These are phyloP conservation scores for Sindora glabra DNA, from an alignment of 306 rosid genomes.

Conservation along the genomic window DNA sequence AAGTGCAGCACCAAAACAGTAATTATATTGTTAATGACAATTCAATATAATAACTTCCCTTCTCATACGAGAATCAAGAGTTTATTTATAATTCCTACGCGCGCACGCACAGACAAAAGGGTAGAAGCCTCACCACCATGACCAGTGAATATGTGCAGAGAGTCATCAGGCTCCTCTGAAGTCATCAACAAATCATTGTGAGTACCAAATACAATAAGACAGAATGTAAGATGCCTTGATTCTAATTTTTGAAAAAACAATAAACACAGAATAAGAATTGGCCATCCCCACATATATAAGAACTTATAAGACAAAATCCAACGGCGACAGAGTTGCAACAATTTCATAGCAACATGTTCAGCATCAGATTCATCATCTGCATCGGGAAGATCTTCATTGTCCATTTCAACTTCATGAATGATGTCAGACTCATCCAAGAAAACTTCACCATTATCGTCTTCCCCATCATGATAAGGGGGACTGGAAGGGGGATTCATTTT, in stretches of 20 bases:
- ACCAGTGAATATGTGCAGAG: slow-evolving; percentile 67
- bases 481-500: no score
- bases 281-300: neutral
- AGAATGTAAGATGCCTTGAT: no score
- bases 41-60: no score
- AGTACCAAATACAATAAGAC: neutral
- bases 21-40: no score
- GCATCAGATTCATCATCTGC: slow-evolving; percentile 18
- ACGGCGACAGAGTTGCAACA: neutral
- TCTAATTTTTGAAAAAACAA: neutral
- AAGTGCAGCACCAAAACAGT: no score
- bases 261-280: neutral
- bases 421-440: slow-evolving; percentile 30
- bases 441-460: slow-evolving; percentile 13
- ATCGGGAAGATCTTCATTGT: slow-evolving; percentile 31
- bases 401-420: slow-evolving; percentile 15
- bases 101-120: neutral
- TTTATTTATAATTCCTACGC: no score
- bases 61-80: no score
- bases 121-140: slow-evolving; percentile 54
- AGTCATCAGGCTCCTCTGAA: slow-evolving; percentile 71
- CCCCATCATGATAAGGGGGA: no score
- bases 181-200: neutral
- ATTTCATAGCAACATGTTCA: slow-evolving; percentile 8
- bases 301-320: neutral